Evolutionary conservation across 148 eudicot genomes (phyloP).

Genomic region (Arctostaphylos glauca): DNA sequence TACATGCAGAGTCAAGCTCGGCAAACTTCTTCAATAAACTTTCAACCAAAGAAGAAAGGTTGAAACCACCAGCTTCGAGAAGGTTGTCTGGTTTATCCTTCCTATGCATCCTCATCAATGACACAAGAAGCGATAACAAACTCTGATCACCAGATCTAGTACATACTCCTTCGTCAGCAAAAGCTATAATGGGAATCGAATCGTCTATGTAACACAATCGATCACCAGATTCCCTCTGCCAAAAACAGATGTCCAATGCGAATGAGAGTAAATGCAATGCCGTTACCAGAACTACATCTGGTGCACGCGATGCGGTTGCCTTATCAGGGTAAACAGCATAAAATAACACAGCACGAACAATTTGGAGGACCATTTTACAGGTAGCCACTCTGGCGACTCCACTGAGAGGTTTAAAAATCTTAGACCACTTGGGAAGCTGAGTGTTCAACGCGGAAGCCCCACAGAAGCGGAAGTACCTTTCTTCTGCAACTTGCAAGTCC

Average conservation of each 20-base stretch:
- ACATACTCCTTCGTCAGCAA: conserved; percentile 63
- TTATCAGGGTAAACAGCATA: conserved; percentile 61
- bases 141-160: conserved; percentile 46
- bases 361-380: conserved; percentile 59
- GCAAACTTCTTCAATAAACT: conserved; percentile 70
- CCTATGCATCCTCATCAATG: conserved; percentile 67
- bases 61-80: conserved; percentile 60
- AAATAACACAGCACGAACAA: conserved; percentile 72
- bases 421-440: conserved; percentile 91
- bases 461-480: conserved; percentile 81
- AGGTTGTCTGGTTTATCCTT: conserved; percentile 43
- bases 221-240: conserved; percentile 48
- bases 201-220: conserved; percentile 29
- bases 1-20: conserved; percentile 65
- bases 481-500: conserved; percentile 91
- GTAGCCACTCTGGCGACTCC: conserved; percentile 82
- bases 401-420: conserved; percentile 62
- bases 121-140: conserved; percentile 82
- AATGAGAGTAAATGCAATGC: conserved; percentile 86
- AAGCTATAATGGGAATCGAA: conserved; percentile 59
- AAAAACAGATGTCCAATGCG: conserved; percentile 65
- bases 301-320: conserved; percentile 65
- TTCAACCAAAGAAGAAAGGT: conserved; percentile 61
- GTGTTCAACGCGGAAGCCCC: conserved; percentile 67
- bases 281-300: conserved; percentile 73